Evolutionary conservation across 2,329 filamentous ascomycete species (phyloP).

Genomic region (Pseudogymnoascus sp.): DNA sequence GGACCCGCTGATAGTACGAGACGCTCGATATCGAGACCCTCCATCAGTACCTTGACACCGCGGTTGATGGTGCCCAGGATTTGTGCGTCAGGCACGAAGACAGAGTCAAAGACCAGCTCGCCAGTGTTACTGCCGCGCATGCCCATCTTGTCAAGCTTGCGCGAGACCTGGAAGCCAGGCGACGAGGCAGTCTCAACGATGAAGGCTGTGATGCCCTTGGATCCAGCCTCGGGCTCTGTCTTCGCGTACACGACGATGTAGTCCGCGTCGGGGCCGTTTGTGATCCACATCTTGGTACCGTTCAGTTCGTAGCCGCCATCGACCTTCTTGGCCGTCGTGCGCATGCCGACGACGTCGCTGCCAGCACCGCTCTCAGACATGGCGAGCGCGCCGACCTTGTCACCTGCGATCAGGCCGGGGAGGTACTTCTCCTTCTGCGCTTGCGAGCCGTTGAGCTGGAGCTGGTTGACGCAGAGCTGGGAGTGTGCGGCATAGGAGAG

Average conservation of each 20-base stretch:
- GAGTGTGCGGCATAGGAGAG: slow-evolving; percentile 94
- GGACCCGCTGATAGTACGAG: slow-evolving; percentile 87
- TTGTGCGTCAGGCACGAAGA: slow-evolving; percentile 80
- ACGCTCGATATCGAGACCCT: slow-evolving; percentile 87
- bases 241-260: slow-evolving; percentile 95
- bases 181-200: slow-evolving; percentile 62
- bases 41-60: slow-evolving; percentile 89
- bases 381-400: slow-evolving; percentile 76
- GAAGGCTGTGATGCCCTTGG: slow-evolving; percentile 93
- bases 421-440: slow-evolving; percentile 77
- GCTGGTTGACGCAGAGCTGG: slow-evolving; percentile 92
- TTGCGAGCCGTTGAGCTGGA: slow-evolving; percentile 75
- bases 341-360: slow-evolving; percentile 93
- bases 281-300: slow-evolving; percentile 99
- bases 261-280: slow-evolving; percentile 92
- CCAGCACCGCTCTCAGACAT: slow-evolving; percentile 93
- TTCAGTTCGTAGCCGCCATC: slow-evolving; percentile 81
- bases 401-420: slow-evolving; percentile 71
- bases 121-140: slow-evolving; percentile 97
- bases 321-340: slow-evolving; percentile 69
- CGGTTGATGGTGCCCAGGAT: slow-evolving; percentile 71
- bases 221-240: slow-evolving; percentile 69
- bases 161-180: slow-evolving; percentile 70
- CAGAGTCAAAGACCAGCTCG: slow-evolving; percentile 81
- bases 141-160: slow-evolving; percentile 95